phyloP scores from a whole-genome alignment of 2,329 filamentous ascomycete genomes.

The Simplicillium aogashimaense region DNA sequence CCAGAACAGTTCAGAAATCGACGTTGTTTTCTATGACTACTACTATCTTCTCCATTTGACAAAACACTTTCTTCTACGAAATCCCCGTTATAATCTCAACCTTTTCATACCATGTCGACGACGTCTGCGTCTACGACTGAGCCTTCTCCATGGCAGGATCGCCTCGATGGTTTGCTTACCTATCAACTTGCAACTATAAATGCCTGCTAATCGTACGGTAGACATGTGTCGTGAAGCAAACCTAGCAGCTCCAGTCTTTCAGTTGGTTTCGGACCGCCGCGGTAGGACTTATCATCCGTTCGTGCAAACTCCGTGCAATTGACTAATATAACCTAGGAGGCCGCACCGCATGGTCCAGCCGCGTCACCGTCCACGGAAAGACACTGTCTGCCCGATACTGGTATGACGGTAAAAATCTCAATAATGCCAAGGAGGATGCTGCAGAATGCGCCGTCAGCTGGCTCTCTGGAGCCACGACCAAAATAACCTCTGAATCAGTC shows the following conservation, averaged over 20 bases:
- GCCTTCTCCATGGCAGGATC: constrained; percentile 33
- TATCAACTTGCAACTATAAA: neutral
- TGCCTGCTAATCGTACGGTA: constrained; percentile 16
- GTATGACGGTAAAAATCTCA: constrained; percentile 82
- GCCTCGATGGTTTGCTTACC: constrained; percentile 33
- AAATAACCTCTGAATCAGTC: no score
- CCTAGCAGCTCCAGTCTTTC: constrained; percentile 43
- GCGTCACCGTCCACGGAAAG: constrained; percentile 59
- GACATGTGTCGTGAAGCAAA: constrained; percentile 43
- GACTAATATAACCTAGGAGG: constrained; percentile 47
- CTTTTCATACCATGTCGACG: no score
- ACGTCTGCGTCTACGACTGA: no score
- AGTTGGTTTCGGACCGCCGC: constrained; percentile 60
- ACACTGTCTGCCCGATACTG: constrained; percentile 68
- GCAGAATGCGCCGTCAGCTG: constrained; percentile 66
- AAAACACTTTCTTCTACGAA: no score
- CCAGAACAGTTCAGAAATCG: no score
- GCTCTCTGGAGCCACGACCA: constrained; percentile 29
- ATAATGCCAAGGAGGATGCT: constrained; percentile 87
- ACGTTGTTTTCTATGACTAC: no score
- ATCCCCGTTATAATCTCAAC: no score
- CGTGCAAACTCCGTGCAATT: neutral
- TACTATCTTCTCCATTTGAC: no score
- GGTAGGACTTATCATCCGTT: constrained; percentile 29
- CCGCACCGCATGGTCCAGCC: constrained; percentile 83